A percentile compares a stretch with the other conserved stretches of the same genome.
Conservation (phyloP, 202 grass and related monocot species). For the Musa balbisiana region DNA sequence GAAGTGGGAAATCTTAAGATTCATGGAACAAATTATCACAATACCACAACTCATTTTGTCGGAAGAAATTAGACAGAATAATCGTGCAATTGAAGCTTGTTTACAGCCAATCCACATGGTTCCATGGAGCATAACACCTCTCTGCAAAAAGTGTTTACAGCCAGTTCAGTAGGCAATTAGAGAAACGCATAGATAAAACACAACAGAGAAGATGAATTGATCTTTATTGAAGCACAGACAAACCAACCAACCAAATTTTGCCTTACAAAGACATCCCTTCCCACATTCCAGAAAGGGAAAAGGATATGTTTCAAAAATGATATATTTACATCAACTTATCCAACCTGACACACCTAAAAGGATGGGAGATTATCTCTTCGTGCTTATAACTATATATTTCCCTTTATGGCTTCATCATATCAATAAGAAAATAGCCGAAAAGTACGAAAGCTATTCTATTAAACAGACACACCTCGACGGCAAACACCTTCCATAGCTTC, state of each 20-base stretch:
- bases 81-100: no score
- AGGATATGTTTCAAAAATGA: slow-evolving; percentile 56
- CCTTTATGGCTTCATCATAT: slow-evolving; percentile 37
- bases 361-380: slow-evolving; percentile 15
- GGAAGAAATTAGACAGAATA: no score
- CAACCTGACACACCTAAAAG: slow-evolving; percentile 29
- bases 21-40: no score
- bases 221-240: slow-evolving; percentile 21
- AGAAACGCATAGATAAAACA: neutral
- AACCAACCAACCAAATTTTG: slow-evolving; percentile 20
- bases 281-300: slow-evolving; percentile 34
- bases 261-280: slow-evolving; percentile 35
- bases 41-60: no score
- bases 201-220: neutral
- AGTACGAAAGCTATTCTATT: slow-evolving; percentile 15
- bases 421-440: slow-evolving; percentile 34
- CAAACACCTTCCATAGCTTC: slow-evolving; percentile 69
- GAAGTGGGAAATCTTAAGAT: no score
- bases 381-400: slow-evolving; percentile 53
- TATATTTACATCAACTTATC: slow-evolving; percentile 57
- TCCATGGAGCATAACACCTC: no score
- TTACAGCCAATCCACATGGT: no score
- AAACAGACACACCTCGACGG: slow-evolving; percentile 50
- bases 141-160: neutral
- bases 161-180: neutral